Conservation (phyloP, 345 rosid species). For the Abelmoschus esculentus region DNA sequence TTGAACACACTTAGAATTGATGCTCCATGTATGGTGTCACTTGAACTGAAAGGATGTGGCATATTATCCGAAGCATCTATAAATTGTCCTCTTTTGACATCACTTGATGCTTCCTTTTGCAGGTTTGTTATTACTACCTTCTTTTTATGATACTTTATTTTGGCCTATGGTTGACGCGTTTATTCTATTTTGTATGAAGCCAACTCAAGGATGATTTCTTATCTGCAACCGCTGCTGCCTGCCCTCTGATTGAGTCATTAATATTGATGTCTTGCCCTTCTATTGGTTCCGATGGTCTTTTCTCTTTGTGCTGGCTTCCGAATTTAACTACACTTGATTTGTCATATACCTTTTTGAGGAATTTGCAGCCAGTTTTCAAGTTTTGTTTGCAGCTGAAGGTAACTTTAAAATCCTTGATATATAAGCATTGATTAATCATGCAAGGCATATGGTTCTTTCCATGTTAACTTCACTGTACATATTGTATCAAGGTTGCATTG, state of each 20-base stretch:
- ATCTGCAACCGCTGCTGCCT: constrained; percentile 70
- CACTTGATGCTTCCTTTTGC: constrained; percentile 98
- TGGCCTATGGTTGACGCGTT: constrained; percentile 12
- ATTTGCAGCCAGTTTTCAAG: constrained; percentile 71
- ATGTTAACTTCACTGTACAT: background rate
- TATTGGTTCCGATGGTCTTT: constrained; percentile 74
- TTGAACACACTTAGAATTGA: constrained; percentile 61
- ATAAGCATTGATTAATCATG: background rate
- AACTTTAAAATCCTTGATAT: constrained; percentile 26
- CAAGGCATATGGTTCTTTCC: background rate
- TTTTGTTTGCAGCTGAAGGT: constrained; percentile 88
- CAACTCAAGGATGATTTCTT: constrained; percentile 86
- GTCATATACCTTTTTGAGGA: constrained; percentile 82
- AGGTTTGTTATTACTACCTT: constrained; percentile 34
- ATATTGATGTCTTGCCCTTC: constrained; percentile 92
- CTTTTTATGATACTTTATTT: constrained; percentile 4
- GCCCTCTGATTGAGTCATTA: constrained; percentile 75
- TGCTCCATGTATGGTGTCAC: constrained; percentile 73
- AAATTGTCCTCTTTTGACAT: constrained; percentile 70
- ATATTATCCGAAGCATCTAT: constrained; percentile 78
- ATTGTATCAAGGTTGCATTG: background rate
- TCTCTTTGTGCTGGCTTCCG: constrained; percentile 55
- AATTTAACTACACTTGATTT: constrained; percentile 74
- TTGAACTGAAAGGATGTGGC: constrained; percentile 98
- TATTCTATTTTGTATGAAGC: constrained; percentile 37